Evolutionary conservation across 306 rosid species (phyloP), one percentile per base, ranked within the genome.

Genomic region (Lathyrus tuberosus): DNA sequence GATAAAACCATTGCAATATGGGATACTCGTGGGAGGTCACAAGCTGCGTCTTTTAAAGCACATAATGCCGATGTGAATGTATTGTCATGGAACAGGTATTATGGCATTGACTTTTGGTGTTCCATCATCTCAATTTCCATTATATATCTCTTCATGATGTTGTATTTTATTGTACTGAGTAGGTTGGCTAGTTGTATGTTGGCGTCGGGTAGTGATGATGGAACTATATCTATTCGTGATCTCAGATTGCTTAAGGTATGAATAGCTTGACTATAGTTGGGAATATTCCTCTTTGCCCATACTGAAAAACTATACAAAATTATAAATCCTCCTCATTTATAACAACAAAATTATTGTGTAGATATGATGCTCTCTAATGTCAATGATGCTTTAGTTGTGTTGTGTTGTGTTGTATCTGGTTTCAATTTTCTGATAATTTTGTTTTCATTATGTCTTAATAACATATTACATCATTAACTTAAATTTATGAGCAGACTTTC

Each of bases 201-300:
- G 84, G 99, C 99, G 54, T 94, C 99, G 2, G 99, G 99, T 64
- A 81, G 96, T 71, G 99, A 94, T 64, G 97, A 94, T 63, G 99
- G 99, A 54, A 81, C 97, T 12, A 91, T 91, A 79, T 84, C 99
- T 58, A 94, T 94, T 75, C 97, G 86, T 9, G 99, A 94, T 84
- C 96, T 94, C 53, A 87, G 97, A 88, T 70, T 79, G 75, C 87
- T 94, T 28, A 82, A 88, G 89, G 97, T 94, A 85, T 58, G 74
- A 58, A 14, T 52, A 54, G 46, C 30, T 35, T 63, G 59, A 48
- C 17, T 30, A 3, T 30, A 59, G 67, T 68, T 41, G 51, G 62
- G 38, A 37, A 41, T 42, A 20, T 40, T 6, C 31, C 33, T 30
- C 10, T 52, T 5, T 24, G 20, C 65, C 37, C 44, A 14, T 18